Evolutionary conservation across 2,329 filamentous ascomycete species (phyloP), one percentile per base, ranked within the genome.

Genomic region (Canariomyces notabilis): DNA sequence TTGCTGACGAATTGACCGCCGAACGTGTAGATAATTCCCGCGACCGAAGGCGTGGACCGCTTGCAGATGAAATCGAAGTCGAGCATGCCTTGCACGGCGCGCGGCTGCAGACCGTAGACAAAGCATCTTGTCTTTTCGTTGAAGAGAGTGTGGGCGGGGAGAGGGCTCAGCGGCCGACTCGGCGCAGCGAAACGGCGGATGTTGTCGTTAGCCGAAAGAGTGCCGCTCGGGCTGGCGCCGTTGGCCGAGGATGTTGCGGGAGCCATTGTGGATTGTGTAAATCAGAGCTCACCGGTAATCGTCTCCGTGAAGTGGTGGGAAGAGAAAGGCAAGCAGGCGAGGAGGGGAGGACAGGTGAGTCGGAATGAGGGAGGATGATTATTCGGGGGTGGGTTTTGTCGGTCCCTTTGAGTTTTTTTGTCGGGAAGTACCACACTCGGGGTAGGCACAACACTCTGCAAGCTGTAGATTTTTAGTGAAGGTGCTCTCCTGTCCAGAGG

Each of bases 21-120:
- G 67, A 98, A 98, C 62, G 93, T 96, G 80, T 98, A 98, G 80
- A 98, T 97, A 74, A 98, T 97, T 68, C 90, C 93, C 58, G 93
- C 93, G 49, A 98, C 93, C 49, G 93, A 98, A 56, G 93, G 93
- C 51, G 87, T 94, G 67, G 83, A 80, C 64, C 93, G 88, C 83
- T 97, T 97, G 89, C 93, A 98, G 76, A 98, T 98, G 81, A 97
- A 98, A 79, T 98, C 93, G 71, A 98, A 98, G 73, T 98, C 93
- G 68, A 98, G 87, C 85, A 90, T 90, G 68, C 86, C 86, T 75
- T 90, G 87, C 58, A 90, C 87, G 61, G 87, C 87, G 70, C 90
- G 84, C 66, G 93, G 91, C 77, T 98, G 93, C 67, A 98, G 88
- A 71, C 93, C 93, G 75, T 98, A 98, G 72, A 98, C 93, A 69